These are phyloP conservation scores for Rubus parviflorus DNA, from an alignment of 306 rosid species.

Conservation along the genomic window DNA sequence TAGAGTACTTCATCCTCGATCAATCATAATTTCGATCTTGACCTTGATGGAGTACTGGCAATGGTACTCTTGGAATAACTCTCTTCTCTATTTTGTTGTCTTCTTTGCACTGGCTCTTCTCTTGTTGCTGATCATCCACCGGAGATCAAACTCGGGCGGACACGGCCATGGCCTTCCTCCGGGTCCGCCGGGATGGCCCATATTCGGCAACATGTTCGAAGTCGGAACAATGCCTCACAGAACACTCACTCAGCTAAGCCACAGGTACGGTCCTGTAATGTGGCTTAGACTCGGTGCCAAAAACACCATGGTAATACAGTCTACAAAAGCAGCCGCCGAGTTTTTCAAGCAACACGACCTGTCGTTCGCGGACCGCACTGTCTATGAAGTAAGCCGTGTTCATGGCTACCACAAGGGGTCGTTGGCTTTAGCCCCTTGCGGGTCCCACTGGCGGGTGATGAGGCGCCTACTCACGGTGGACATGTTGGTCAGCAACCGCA, in stretches of 20 bases:
- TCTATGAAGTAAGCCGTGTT: slow-evolving; percentile 44
- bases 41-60: background rate
- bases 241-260: slow-evolving; percentile 34
- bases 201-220: slow-evolving; percentile 67
- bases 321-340: slow-evolving; percentile 39
- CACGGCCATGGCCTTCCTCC: slow-evolving; percentile 43
- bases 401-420: slow-evolving; percentile 55
- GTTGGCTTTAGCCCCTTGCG: slow-evolving; percentile 59
- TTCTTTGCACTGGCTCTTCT: slow-evolving; percentile 19
- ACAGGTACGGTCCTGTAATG: slow-evolving; percentile 44
- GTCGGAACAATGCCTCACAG: slow-evolving; percentile 65
- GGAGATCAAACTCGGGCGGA: slow-evolving; percentile 1
- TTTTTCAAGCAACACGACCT: slow-evolving; percentile 62
- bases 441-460: slow-evolving; percentile 65
- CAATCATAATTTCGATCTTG: background rate
- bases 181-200: slow-evolving; percentile 65
- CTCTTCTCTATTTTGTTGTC: slow-evolving; percentile 16
- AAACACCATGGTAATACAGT: slow-evolving; percentile 61
- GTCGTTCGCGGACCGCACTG: slow-evolving; percentile 52
- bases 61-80: background rate
- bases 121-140: slow-evolving; percentile 18
- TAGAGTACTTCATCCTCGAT: no score
- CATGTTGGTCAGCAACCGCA: slow-evolving; percentile 53
- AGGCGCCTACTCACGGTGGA: slow-evolving; percentile 54
- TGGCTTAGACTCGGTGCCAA: slow-evolving; percentile 57